Evolutionary conservation across 306 rosid genomes (phyloP), one percentile per base, ranked within the genome.

Genomic region (Dalbergia cochinchinensis): DNA sequence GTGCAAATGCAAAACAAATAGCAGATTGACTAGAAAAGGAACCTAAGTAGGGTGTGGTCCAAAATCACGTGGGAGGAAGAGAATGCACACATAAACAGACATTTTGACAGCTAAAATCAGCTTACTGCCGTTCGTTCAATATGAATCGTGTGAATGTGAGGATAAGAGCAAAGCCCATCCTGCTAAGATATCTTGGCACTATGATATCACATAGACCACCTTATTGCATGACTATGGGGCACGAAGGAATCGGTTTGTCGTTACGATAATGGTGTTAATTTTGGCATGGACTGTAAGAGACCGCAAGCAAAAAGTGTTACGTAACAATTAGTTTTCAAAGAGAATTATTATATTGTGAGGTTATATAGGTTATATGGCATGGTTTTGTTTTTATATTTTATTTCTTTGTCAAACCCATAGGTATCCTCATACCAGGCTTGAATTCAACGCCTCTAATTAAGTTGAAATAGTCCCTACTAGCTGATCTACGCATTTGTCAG

Each of bases 91-190:
- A 84, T 11, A 78, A 83, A 64, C 78, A 78, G 82, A 87, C 86
- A 84, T 79, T 59, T 83, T 83, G 88, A 87, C 96, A 87, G 97
- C 94, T 82, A 87, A 83, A 84, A n/a, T n/a, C n/a, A 71, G 75
- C 65, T 45, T 37, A 37, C 78, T 78, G 69, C 75, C 65, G 83
- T 65, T 74, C 77, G 51, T 74, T 84, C 83, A 89, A 80, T 57
- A 59, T 55, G 62, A 86, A 79, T 89, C 86, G 74, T 33, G 81
- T 65, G 83, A 69, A 81, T 86, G 80, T 82, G 91, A 90, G 93
- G 94, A 81, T 76, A 31, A 53, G 54, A 68, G 58, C 26, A 75
- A 78, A 60, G 7, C 74, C 74, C 67, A 18, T 87, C 79, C 8
- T 73, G 88, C 83, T 78, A 84, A 84, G 84, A 84, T 87, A 71